Percentiles rank a stretch among this genome's conserved stretches.
These are phyloP conservation scores for Fraxinus xanthoxyloides DNA, from an alignment of 305 asterid genomes.

Conservation along the genomic window DNA sequence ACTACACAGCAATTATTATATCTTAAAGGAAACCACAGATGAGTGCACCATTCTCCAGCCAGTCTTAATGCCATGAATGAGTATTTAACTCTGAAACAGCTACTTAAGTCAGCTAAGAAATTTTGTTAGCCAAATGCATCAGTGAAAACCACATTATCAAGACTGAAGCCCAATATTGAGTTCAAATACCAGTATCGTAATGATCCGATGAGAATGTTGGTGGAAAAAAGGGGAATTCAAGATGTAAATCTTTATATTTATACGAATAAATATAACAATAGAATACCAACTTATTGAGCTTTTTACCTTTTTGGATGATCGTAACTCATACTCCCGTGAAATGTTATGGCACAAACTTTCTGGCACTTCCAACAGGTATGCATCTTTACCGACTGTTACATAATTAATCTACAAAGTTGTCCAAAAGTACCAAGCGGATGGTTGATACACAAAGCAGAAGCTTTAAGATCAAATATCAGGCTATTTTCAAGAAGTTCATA, in stretches of 20 bases:
- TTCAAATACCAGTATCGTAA: not conserved
- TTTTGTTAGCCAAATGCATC: not conserved
- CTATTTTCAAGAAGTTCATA: constrained; percentile 35
- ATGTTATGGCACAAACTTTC: constrained; percentile 65
- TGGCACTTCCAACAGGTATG: constrained; percentile 92
- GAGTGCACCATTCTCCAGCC: constrained; percentile 8
- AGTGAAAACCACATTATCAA: not conserved
- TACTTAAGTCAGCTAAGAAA: not conserved
- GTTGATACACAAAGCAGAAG: constrained; percentile 8
- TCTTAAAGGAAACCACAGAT: constrained; percentile 8
- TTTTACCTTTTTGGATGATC: constrained; percentile 86
- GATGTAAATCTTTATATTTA: not conserved
- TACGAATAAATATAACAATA: not conserved
- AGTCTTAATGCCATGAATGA: not conserved
- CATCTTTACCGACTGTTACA: constrained; percentile 84
- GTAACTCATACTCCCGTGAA: constrained; percentile 80
- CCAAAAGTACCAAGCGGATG: constrained; percentile 19
- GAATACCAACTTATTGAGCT: not conserved
- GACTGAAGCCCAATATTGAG: not conserved
- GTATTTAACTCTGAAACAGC: not conserved
- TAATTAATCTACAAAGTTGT: constrained; percentile 56
- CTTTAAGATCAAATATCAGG: constrained; percentile 9
- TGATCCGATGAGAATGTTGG: not conserved
- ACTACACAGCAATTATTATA: constrained; percentile 2
- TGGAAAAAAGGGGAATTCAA: not conserved